A percentile compares a stretch with the other conserved stretches of the same genome.
These are phyloP conservation scores for Colletotrichum agaves DNA, from an alignment of 2,329 filamentous ascomycete genomes.

Conservation along the genomic window DNA sequence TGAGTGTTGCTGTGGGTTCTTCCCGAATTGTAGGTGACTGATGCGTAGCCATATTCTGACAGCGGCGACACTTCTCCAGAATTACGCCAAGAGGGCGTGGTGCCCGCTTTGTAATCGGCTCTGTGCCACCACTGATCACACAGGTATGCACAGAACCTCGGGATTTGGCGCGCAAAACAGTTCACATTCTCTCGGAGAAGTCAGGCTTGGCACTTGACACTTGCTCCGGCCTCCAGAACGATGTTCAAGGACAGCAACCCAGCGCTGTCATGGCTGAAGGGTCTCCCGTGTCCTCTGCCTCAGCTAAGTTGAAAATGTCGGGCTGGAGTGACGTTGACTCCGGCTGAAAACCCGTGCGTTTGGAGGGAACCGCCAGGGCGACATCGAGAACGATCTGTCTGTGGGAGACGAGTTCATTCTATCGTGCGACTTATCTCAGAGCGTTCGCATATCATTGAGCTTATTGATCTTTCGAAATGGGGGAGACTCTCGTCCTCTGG, in stretches of 20 bases:
- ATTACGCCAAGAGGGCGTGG: constrained; percentile 33
- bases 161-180: constrained; percentile 39
- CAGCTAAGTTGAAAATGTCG: constrained; percentile 43
- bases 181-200: constrained; percentile 42
- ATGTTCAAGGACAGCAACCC: constrained; percentile 40
- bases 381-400: constrained; percentile 40
- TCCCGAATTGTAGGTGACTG: no score
- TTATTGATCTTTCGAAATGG: not conserved
- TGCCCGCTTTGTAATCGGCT: constrained; percentile 40
- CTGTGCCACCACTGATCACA: constrained; percentile 39
- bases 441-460: constrained; percentile 36
- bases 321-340: constrained; percentile 45
- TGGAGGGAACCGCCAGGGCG: constrained; percentile 33
- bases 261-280: constrained; percentile 17
- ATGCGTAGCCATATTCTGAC: no score
- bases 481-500: not conserved
- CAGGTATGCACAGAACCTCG: constrained; percentile 44
- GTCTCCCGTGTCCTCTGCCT: constrained; percentile 37
- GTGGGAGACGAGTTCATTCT: constrained; percentile 38
- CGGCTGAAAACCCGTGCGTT: constrained; percentile 40
- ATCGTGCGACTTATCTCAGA: constrained; percentile 41
- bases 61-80: not conserved
- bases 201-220: constrained; percentile 28
- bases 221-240: constrained; percentile 43
- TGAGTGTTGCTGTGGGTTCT: no score